Base-by-base conservation (phyloP, 371 early-diverging fungal species). In the Mucor mucedo region DNA sequence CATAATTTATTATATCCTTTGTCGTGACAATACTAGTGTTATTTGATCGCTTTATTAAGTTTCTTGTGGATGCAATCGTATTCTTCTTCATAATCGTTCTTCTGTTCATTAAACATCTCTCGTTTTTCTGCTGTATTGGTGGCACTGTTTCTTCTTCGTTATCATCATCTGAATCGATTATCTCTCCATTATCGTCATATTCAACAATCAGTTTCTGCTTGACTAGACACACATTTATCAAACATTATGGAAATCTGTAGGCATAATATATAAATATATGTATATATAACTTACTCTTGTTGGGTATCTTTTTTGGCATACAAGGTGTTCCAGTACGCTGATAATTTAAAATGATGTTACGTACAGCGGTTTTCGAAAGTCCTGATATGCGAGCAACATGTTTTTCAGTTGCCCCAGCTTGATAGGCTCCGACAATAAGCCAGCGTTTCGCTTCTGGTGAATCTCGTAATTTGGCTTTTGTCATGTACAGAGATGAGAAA, bases 361-460 rank as follows among this genome's bases (percentile, higher is more conserved):
- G 73, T 40, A 82, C 79, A 55, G 79, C 82, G 16, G 74, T 73
- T 39, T 59, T 74, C 27, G 79, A 78, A 49, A 82, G 72, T 30
- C 79, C 77, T 41, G 79, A 67, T 38, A 82, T 71, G 28, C 77
- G 75, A 49, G 77, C 82, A 35, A 78, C 59, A 27, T 69, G 67
- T 50, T 68, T 77, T 58, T 82, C 82, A 55, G 74, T 61, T 4
- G 79, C 82, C 29, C 82, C 82, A 8, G 82, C 79, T 63, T 77
- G 70, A 52, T 75, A 66, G 42, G 82, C 82, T 33, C 82, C 82
- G 30, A 82, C 58, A 55, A 82, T 75, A 52, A 78, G 59, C 82
- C 82, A 82, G 44, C 79, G 70, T 53, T 82, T 82, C 21, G 77
- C 80, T 62, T 76, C 75, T 27, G 75, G 60, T 16, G 69, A 50